Percentiles rank a stretch among this genome's conserved stretches.
Evolutionary conservation across 2,329 filamentous ascomycete species (phyloP).

Genomic region (Aureobasidium sp.): DNA sequence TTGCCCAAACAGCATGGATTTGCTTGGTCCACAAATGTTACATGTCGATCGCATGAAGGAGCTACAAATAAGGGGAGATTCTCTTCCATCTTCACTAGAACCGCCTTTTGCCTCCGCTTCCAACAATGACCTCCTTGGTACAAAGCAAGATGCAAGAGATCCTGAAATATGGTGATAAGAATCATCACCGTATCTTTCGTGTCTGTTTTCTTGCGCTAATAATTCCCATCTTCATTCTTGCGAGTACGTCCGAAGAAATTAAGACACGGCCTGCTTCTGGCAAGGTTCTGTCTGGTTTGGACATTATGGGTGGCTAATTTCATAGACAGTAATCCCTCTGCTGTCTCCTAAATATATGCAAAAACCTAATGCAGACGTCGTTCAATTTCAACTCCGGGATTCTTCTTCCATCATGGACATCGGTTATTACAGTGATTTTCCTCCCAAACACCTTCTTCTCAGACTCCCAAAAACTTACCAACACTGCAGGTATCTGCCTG

Average conservation of each 20-base stretch:
- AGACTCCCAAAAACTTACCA: too few species aligned
- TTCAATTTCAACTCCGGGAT: background rate
- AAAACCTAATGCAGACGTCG: background rate
- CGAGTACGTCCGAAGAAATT: too few species aligned
- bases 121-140: too few species aligned
- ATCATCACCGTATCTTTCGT: background rate
- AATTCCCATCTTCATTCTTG: background rate
- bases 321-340: background rate
- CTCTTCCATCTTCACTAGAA: too few species aligned
- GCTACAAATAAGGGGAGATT: too few species aligned
- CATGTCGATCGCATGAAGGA: too few species aligned
- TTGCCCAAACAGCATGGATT: too few species aligned
- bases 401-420: background rate
- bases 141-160: background rate
- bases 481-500: background rate
- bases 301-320: background rate
- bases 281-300: too few species aligned
- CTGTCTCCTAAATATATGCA: background rate
- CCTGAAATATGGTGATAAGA: background rate
- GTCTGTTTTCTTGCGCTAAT: background rate
- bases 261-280: too few species aligned
- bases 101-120: too few species aligned
- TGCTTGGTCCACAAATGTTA: too few species aligned
- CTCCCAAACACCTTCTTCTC: background rate
- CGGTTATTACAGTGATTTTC: background rate